Evolutionary conservation across 2,329 filamentous ascomycete genomes (phyloP).

Genomic region (Aspergillus alliaceus): DNA sequence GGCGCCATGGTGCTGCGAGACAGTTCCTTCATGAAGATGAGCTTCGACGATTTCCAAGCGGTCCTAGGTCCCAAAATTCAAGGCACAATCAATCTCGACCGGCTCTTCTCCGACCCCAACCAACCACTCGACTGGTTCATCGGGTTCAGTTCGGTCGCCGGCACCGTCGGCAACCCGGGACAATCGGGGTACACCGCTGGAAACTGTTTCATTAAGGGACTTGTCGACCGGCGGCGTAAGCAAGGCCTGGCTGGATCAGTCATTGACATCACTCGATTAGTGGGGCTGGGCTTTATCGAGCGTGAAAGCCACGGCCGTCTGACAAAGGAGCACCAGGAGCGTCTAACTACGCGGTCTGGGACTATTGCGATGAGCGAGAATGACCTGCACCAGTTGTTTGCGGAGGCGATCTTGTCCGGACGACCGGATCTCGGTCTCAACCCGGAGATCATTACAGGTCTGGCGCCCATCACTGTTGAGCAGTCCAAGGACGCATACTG

Average conservation of each 20-base stretch:
- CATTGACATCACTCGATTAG: slow-evolving; percentile 5
- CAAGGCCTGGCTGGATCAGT: slow-evolving; percentile 10
- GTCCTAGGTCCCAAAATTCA: slow-evolving; percentile 6
- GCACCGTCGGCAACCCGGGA: slow-evolving; percentile 8
- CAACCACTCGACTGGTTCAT: slow-evolving; percentile 16
- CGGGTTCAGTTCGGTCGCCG: slow-evolving; percentile 8
- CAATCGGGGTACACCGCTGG: slow-evolving; percentile 15
- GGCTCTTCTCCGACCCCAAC: background rate
- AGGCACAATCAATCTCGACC: slow-evolving; percentile 6
- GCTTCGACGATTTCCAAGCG: background rate
- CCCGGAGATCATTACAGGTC: slow-evolving; percentile 7
- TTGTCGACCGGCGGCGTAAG: background rate
- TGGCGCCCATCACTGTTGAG: background rate
- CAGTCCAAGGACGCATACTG: no score
- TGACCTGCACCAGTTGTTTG: slow-evolving; percentile 32
- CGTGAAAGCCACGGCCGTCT: no score
- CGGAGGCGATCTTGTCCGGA: slow-evolving; percentile 28
- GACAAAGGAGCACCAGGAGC: no score
- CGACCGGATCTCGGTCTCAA: slow-evolving; percentile 13
- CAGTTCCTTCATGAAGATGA: background rate
- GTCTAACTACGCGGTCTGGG: no score
- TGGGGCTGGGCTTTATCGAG: slow-evolving; percentile 3
- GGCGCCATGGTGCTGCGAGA: slow-evolving; percentile 39
- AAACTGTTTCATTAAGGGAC: slow-evolving; percentile 9
- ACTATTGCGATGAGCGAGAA: slow-evolving; percentile 28